Evolutionary conservation across 441 rosid species (phyloP).

Genomic region (Daphne laureola): DNA sequence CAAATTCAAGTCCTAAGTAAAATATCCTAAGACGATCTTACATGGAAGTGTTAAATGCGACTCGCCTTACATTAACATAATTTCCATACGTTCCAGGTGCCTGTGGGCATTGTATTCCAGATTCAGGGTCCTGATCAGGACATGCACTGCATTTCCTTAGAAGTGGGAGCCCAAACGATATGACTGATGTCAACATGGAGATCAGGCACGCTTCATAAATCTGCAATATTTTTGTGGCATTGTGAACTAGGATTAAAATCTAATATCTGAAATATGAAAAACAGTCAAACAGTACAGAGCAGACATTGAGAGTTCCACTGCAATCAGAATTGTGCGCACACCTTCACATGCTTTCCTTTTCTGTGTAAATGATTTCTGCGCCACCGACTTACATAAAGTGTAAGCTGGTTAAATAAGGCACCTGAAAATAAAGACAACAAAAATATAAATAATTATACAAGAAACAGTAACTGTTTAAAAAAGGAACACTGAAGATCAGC

Average conservation of each 20-base stretch:
- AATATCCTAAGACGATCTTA: too few species aligned
- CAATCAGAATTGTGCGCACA: constrained; percentile 13
- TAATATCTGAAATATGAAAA: constrained; percentile 12
- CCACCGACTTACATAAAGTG: constrained; percentile 75
- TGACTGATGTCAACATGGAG: constrained; percentile 75
- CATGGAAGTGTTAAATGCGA: neutral
- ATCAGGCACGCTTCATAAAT: constrained; percentile 93
- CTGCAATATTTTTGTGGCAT: constrained; percentile 29
- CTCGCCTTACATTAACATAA: constrained; percentile 79
- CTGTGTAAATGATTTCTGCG: constrained; percentile 84
- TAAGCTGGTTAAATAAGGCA: constrained; percentile 94
- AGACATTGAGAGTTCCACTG: neutral
- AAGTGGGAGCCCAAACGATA: constrained; percentile 92
- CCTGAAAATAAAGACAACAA: constrained; percentile 34
- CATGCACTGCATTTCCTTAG: constrained; percentile 87
- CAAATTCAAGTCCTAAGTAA: neutral
- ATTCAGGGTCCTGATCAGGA: constrained; percentile 67
- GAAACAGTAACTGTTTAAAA: constrained; percentile 7
- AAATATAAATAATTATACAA: constrained; percentile 5
- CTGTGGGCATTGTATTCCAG: constrained; percentile 81
- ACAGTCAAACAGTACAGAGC: neutral
- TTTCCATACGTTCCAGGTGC: constrained; percentile 95
- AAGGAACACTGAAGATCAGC: constrained; percentile 4
- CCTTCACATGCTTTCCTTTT: constrained; percentile 85
- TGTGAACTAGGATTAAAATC: neutral